phyloP scores from a whole-genome alignment of 2,329 filamentous ascomycete species.

The Aureobasidium sp. region DNA sequence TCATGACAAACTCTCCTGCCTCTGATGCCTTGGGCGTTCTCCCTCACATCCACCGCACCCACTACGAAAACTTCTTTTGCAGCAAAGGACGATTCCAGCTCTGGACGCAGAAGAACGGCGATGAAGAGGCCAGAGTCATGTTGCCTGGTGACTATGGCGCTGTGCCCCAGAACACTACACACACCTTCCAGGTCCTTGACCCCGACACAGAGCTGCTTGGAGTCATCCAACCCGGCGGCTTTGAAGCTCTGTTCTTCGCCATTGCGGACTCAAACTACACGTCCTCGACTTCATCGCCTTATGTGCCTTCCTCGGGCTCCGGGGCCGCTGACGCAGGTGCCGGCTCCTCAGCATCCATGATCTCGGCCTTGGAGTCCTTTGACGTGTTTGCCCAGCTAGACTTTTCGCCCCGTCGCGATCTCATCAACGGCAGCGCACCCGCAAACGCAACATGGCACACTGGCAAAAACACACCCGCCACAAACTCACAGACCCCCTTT shows the following conservation, averaged over 20 bases:
- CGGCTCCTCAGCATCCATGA: constrained; percentile 28
- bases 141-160: constrained; percentile 41
- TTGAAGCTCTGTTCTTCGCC: constrained; percentile 35
- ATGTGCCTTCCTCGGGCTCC: constrained; percentile 29
- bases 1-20: constrained; percentile 35
- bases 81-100: constrained; percentile 42
- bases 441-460: constrained; percentile 32
- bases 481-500: constrained; percentile 31
- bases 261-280: constrained; percentile 32
- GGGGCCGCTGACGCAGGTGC: constrained; percentile 22
- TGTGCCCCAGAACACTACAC: constrained; percentile 34
- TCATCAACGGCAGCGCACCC: constrained; percentile 38
- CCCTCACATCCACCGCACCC: constrained; percentile 37
- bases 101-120: constrained; percentile 34
- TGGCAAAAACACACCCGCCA: constrained; percentile 30
- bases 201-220: constrained; percentile 44
- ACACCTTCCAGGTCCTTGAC: constrained; percentile 44
- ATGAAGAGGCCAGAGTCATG: constrained; percentile 33
- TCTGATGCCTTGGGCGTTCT: constrained; percentile 36
- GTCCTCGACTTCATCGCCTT: constrained; percentile 32
- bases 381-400: constrained; percentile 40
- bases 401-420: constrained; percentile 35
- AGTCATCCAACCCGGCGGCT: constrained; percentile 42
- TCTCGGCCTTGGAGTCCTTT: constrained; percentile 33
- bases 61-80: constrained; percentile 45